Conservation (phyloP, 2,329 filamentous ascomycete genomes). For the Aquanectria penicillioides region DNA sequence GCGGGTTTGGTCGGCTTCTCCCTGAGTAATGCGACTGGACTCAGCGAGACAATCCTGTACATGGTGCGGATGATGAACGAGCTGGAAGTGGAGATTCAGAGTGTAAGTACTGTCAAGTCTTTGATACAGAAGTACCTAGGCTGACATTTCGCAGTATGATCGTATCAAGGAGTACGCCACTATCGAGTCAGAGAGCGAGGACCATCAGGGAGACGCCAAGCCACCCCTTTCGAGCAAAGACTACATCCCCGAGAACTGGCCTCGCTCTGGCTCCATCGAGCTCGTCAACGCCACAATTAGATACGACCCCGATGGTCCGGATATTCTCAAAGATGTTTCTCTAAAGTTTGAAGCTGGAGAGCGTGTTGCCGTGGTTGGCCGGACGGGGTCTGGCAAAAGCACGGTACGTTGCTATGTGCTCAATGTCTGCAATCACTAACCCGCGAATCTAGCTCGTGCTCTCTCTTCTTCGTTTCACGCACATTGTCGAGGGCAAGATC, state of each 20-base stretch:
- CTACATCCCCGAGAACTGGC: conserved; percentile 55
- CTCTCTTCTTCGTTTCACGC: conserved; percentile 64
- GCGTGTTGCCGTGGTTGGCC: conserved; percentile 82
- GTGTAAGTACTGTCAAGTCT: conserved; percentile 47
- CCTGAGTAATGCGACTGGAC: conserved; percentile 63
- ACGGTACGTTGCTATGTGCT: conserved; percentile 62
- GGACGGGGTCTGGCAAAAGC: conserved; percentile 84
- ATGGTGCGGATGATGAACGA: conserved; percentile 65
- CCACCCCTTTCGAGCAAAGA: conserved; percentile 41
- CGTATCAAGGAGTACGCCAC: conserved; percentile 59
- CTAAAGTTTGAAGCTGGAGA: conserved; percentile 71
- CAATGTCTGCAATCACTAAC: too few relatives aligned
- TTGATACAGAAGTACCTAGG: conserved; percentile 12
- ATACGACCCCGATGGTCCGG: conserved; percentile 55
- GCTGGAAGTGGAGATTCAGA: conserved; percentile 66
- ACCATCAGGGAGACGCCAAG: conserved; percentile 50
- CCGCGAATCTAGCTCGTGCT: conserved; percentile 62
- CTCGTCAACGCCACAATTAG: conserved; percentile 61
- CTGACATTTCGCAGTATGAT: conserved; percentile 50
- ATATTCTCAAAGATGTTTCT: conserved; percentile 61
- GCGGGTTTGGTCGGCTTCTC: conserved; percentile 67
- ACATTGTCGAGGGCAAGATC: conserved; percentile 61
- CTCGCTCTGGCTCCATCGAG: conserved; percentile 56
- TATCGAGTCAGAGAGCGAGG: conserved; percentile 55
- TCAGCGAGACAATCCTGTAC: conserved; percentile 62